Evolutionary conservation across 441 rosid genomes (phyloP).

Genomic region (Capsella rubella): DNA sequence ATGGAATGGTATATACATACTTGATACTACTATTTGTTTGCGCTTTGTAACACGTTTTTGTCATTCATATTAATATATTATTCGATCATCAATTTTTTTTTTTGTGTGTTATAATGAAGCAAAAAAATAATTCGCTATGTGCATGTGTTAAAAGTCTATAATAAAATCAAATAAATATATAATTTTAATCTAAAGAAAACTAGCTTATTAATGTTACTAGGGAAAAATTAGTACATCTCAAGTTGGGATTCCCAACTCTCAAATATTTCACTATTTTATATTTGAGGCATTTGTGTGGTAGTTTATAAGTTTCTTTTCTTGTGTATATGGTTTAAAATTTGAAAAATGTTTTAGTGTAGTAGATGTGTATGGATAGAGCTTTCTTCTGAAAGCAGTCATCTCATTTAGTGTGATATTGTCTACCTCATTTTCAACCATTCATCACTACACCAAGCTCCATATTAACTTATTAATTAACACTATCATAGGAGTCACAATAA

Average conservation of each 20-base stretch:
- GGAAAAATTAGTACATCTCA: no score
- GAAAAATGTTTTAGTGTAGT: not conserved
- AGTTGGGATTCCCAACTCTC: not conserved
- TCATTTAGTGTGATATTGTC: slow-evolving; percentile 17
- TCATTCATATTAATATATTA: not conserved
- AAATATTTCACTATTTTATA: not conserved
- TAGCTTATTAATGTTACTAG: no score
- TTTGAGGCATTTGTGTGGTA: slow-evolving; percentile 1
- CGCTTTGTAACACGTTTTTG: not conserved
- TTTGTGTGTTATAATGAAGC: not conserved
- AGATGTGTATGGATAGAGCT: not conserved
- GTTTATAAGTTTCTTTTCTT: slow-evolving; percentile 9
- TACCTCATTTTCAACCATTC: slow-evolving; percentile 18
- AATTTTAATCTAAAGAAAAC: not conserved
- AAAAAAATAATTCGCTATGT: not conserved
- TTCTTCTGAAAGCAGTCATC: slow-evolving; percentile 9
- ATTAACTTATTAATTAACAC: not conserved
- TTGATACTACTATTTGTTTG: not conserved
- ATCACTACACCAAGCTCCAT: slow-evolving; percentile 13
- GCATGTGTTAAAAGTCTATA: not conserved
- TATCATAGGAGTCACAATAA: not conserved
- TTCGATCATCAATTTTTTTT: not conserved
- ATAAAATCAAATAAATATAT: no score
- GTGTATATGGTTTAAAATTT: slow-evolving; percentile 25
- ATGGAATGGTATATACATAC: not conserved